A percentile compares a stretch with the other conserved stretches of the same genome.
These are phyloP conservation scores for Wickerhamomyces chaumierensis DNA, from an alignment of 805 yeast genomes.

Conservation along the genomic window DNA sequence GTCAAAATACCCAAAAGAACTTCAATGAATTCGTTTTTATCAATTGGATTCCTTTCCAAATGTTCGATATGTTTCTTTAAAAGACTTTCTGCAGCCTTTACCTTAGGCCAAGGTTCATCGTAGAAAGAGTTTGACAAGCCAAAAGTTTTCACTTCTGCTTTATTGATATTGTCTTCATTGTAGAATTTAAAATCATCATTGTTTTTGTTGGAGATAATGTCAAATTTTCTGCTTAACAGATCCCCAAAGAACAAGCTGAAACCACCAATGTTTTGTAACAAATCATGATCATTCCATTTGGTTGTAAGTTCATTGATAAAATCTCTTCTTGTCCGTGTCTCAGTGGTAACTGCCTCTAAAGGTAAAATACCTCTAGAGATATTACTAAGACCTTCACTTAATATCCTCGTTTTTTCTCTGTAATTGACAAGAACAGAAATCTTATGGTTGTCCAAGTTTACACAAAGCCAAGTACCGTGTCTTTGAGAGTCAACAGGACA, in stretches of 20 bases:
- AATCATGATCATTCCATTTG: slow-evolving; percentile 10
- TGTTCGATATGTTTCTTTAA: slow-evolving; percentile 24
- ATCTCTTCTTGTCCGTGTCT: slow-evolving; percentile 8
- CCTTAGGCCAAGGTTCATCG: slow-evolving; percentile 69
- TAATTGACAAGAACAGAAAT: slow-evolving; percentile 71
- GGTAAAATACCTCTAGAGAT: slow-evolving; percentile 38
- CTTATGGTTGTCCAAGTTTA: slow-evolving; percentile 38
- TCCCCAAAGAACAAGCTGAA: slow-evolving; percentile 29
- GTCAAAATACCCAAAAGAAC: slow-evolving; percentile 47
- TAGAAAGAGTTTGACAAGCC: slow-evolving; percentile 64
- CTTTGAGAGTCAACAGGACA: slow-evolving; percentile 70
- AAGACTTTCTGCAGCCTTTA: slow-evolving; percentile 34
- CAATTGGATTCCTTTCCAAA: slow-evolving; percentile 15
- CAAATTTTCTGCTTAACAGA: slow-evolving; percentile 18
- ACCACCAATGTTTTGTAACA: slow-evolving; percentile 17
- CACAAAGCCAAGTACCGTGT: slow-evolving; percentile 90
- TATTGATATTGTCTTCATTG: slow-evolving; percentile 18
- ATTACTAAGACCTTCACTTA: slow-evolving; percentile 6
- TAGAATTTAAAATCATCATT: slow-evolving; percentile 21
- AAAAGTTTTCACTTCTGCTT: slow-evolving; percentile 14
- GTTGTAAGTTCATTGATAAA: slow-evolving; percentile 13
- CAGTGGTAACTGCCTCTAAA: slow-evolving; percentile 23
- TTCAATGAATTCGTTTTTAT: slow-evolving; percentile 32
- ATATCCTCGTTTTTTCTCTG: slow-evolving; percentile 33
- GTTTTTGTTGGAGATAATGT: slow-evolving; percentile 18